Evolutionary conservation across 257 asterid genomes (phyloP).

Genomic region (Agastache rugosa): DNA sequence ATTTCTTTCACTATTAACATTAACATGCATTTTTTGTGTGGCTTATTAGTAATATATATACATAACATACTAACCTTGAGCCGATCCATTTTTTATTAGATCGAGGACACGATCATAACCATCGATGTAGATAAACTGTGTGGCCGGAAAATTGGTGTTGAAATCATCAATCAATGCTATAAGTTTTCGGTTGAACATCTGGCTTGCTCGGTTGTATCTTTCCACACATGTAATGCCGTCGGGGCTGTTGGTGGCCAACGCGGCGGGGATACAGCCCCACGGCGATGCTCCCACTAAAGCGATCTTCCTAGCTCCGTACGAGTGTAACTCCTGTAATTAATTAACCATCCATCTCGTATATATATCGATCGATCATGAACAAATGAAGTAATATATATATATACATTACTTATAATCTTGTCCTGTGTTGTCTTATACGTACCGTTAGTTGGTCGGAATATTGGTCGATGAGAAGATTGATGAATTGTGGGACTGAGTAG

Average conservation of each 20-base stretch:
- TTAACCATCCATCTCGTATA: too few species aligned
- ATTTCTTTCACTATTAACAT: too few species aligned
- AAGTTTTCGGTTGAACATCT: conserved; percentile 62
- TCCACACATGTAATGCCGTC: conserved; percentile 74
- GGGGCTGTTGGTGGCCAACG: conserved; percentile 70
- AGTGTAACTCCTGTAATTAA: conserved; percentile 48
- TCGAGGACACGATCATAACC: conserved; percentile 79
- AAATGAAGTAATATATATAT: too few species aligned
- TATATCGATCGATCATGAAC: too few species aligned
- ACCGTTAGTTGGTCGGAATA: conserved; percentile 54
- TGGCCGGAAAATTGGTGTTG: conserved; percentile 61
- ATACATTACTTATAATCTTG: too few species aligned
- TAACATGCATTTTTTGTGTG: too few species aligned
- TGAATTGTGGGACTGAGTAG: conserved; percentile 50
- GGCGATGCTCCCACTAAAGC: conserved; percentile 70
- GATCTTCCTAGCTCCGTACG: conserved; percentile 77
- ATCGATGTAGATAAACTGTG: conserved; percentile 65
- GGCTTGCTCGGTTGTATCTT: conserved; percentile 63
- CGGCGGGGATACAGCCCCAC: conserved; percentile 84
- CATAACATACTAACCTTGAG: conserved; percentile 54
- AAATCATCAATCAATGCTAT: conserved; percentile 60
- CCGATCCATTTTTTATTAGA: conserved; percentile 57
- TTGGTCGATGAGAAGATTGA: conserved; percentile 50
- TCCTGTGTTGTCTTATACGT: neutral
- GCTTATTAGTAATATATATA: too few species aligned